Base-by-base conservation (phyloP, 2,329 filamentous ascomycete genomes). In the Microdochium paspali region DNA sequence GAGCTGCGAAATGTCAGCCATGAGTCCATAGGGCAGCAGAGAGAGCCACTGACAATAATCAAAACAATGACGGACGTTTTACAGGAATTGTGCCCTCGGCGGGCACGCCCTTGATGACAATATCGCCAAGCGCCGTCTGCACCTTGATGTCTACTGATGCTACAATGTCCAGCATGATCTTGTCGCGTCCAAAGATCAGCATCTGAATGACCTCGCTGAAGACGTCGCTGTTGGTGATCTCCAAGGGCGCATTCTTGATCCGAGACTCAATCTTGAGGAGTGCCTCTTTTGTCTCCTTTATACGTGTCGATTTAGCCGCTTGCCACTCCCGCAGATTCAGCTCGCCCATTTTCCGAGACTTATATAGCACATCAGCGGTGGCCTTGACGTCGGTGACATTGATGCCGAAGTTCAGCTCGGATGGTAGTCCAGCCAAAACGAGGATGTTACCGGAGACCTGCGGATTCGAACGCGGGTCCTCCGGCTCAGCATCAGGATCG, bases 271-370 rank as follows among this genome's bases (percentile, higher is more conserved):
- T 87, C 46, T 84, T 73, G 12, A 98, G 71, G 2, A 75, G 70
- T 1, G 82, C 75, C 13, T 79, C 76, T 6, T 74, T 67, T 32
- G 77, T 66, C 2, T 71, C 73, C 30, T 80, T 71, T 3, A 87
- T 66, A 53, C 80, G 79, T n/a, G 79, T 87, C 10, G 90, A 95
- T 59, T 86, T 88, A 40, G 91, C 87, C 24, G 77, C 67, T 61
- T 95, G 88, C 91, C 91, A 97, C 56, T 90, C 74, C 31, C 75
- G 69, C 46, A 98, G 62, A 59, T 93, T 80, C 24, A 98, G 75
- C 47, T 85, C 78, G 31, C 93, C 93, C 50, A 98, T 79, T 62
- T 91, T 87, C 46, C 82, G 73, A 24, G 75, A 75, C 53, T 87
- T 73, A 66, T 95, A 96, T 55, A 80, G 87, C 3, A 97, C 83